phyloP scores from a whole-genome alignment of 768 basidiomycete species.

The Pleurotus platypus region DNA sequence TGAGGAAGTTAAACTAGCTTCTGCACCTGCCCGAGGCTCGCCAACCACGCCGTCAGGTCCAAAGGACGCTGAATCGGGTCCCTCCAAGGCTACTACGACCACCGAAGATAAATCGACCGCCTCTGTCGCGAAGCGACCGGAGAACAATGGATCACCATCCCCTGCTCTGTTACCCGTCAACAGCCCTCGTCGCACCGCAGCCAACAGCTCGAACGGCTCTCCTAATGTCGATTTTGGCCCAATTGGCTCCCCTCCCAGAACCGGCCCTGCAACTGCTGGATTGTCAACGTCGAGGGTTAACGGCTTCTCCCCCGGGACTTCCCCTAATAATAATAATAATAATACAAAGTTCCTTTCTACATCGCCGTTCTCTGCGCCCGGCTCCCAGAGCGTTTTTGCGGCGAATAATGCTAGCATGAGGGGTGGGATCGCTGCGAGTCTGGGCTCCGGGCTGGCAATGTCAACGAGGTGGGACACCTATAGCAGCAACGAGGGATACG shows the following conservation, averaged over 20 bases:
- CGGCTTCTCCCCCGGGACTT: slow-evolving; percentile 54
- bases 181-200: slow-evolving; percentile 38
- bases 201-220: slow-evolving; percentile 17
- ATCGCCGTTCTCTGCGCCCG: slow-evolving; percentile 79
- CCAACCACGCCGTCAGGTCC: slow-evolving; percentile 15
- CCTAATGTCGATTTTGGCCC: slow-evolving; percentile 66
- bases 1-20: slow-evolving; percentile 45
- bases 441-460: slow-evolving; percentile 21
- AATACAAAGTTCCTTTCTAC: slow-evolving; percentile 38
- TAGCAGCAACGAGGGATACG: not conserved
- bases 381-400: slow-evolving; percentile 54
- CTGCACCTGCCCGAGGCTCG: slow-evolving; percentile 38
- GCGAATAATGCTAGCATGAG: slow-evolving; percentile 17
- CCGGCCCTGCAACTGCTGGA: slow-evolving; percentile 18
- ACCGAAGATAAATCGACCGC: slow-evolving; percentile 4
- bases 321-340: slow-evolving; percentile 37
- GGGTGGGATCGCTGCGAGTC: slow-evolving; percentile 59
- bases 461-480: slow-evolving; percentile 1
- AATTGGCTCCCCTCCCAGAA: slow-evolving; percentile 74
- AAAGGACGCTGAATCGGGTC: not conserved
- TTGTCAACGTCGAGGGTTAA: slow-evolving; percentile 33
- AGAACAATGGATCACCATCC: slow-evolving; percentile 26
- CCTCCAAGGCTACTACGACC: slow-evolving; percentile 1
- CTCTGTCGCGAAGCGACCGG: slow-evolving; percentile 8
- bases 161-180: slow-evolving; percentile 47